A percentile compares a stretch with the other conserved stretches of the same genome.
Evolutionary conservation across 2,329 filamentous ascomycete genomes (phyloP).

Genomic region (Botrytis medusae): DNA sequence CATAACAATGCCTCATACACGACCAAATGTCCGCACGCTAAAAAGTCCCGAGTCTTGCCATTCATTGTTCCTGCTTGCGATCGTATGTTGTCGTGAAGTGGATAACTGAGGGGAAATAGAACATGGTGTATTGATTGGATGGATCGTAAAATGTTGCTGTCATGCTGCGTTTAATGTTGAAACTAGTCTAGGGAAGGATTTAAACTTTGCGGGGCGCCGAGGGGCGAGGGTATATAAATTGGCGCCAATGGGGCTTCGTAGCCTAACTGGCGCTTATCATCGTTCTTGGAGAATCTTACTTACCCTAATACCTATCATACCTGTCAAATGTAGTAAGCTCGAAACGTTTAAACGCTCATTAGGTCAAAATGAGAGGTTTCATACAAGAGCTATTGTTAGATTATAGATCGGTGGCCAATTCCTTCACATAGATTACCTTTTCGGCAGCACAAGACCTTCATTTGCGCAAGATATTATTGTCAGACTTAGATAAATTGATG

Average conservation of each 20-base stretch:
- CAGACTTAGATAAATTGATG: neutral
- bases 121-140: neutral
- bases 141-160: neutral
- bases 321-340: neutral
- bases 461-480: neutral
- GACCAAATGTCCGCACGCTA: neutral
- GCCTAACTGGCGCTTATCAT: neutral
- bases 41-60: neutral
- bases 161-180: neutral
- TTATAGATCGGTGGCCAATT: neutral
- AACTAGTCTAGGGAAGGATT: neutral
- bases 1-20: neutral
- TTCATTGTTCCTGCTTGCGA: neutral
- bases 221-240: neutral
- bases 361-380: neutral
- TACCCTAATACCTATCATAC: neutral
- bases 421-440: neutral
- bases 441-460: neutral
- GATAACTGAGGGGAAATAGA: neutral
- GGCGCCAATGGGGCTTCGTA: neutral
- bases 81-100: neutral
- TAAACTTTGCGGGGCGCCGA: slow-evolving; percentile 4
- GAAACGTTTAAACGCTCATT: neutral
- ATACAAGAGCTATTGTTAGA: neutral
- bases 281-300: neutral